A percentile compares a stretch with the other conserved stretches of the same genome.
These are phyloP conservation scores for Verticillium zaregamsianum DNA, from an alignment of 2,329 filamentous ascomycete genomes.

Conservation along the genomic window DNA sequence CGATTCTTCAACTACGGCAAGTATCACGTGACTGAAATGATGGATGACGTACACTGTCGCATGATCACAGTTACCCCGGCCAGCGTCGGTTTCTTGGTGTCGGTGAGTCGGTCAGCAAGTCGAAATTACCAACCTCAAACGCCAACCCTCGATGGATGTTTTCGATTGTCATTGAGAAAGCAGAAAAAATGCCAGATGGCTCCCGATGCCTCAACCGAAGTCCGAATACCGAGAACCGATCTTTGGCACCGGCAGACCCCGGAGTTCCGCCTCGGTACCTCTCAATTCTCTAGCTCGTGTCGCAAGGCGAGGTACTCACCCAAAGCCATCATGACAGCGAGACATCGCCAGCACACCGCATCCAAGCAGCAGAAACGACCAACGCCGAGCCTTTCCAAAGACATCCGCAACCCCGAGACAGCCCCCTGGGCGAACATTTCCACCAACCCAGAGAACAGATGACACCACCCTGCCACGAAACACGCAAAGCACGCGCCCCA, in stretches of 20 bases:
- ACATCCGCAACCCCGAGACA: not conserved
- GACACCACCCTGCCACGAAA: not conserved
- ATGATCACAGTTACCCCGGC: not conserved
- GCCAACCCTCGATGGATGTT: not conserved
- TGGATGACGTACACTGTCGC: not conserved
- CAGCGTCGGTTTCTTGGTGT: not conserved
- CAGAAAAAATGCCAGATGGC: too few species aligned
- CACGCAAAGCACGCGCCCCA: not conserved
- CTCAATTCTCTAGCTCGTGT: too few species aligned
- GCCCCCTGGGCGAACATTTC: not conserved
- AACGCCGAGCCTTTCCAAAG: not conserved
- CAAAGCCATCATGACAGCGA: not conserved
- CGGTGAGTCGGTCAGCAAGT: not conserved
- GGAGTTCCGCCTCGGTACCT: too few species aligned
- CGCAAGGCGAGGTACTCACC: too few species aligned
- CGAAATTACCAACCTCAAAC: not conserved
- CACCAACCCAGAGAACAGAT: not conserved
- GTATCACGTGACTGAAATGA: not conserved
- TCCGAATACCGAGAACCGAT: not conserved
- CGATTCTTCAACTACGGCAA: not conserved
- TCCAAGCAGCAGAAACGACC: not conserved
- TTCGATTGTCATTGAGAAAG: not conserved
- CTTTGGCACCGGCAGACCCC: too few species aligned
- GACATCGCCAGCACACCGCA: not conserved
- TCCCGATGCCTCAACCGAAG: not conserved